Evolutionary conservation across 140 eudicot species (phyloP).

Genomic region (Senecio squalidus): DNA sequence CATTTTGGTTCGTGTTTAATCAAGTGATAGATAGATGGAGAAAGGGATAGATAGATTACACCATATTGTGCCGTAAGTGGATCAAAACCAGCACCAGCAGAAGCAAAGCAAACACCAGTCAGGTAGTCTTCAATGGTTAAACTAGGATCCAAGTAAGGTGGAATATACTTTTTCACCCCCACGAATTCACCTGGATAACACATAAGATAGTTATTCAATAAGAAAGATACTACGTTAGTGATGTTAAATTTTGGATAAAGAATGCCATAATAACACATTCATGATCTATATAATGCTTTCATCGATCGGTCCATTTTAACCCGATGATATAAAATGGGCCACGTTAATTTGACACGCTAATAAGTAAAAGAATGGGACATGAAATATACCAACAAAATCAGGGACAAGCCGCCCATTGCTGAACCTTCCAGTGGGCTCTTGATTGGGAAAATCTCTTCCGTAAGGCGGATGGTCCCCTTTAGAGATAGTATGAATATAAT

Average conservation of each 20-base stretch:
- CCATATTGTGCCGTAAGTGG: slow-evolving; percentile 29
- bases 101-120: slow-evolving; percentile 35
- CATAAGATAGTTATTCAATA: not conserved
- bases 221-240: too few species aligned
- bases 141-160: slow-evolving; percentile 33
- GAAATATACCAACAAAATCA: slow-evolving; percentile 33
- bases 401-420: slow-evolving; percentile 47
- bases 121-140: slow-evolving; percentile 27
- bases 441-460: slow-evolving; percentile 26
- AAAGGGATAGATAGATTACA: slow-evolving; percentile 5
- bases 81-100: slow-evolving; percentile 40
- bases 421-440: slow-evolving; percentile 45
- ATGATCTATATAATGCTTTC: too few species aligned
- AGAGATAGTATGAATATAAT: slow-evolving; percentile 25
- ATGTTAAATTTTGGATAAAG: too few species aligned
- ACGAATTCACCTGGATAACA: slow-evolving; percentile 28
- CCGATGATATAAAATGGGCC: too few species aligned
- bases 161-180: slow-evolving; percentile 25
- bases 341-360: too few species aligned
- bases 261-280: too few species aligned
- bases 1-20: too few species aligned
- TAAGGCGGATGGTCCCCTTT: slow-evolving; percentile 30
- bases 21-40: not conserved
- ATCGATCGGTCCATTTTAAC: too few species aligned
- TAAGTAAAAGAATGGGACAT: not conserved